These are phyloP conservation scores for Aspergillus mulundensis DNA, from an alignment of 495 filamentous ascomycete species.

Conservation along the genomic window DNA sequence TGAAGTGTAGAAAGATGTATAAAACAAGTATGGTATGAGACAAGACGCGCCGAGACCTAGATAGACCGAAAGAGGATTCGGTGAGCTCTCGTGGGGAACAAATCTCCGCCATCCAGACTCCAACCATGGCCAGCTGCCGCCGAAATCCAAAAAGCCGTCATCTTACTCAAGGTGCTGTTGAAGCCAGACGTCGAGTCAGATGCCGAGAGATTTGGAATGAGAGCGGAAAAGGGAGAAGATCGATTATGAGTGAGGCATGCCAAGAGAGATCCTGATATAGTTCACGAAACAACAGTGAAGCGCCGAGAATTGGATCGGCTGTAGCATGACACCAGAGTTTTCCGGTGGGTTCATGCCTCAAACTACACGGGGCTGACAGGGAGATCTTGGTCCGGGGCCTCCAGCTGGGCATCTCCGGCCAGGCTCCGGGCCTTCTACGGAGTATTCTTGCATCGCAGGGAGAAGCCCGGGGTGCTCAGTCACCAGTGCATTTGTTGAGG, in stretches of 20 bases:
- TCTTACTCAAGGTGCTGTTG: background rate
- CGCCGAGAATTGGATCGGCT: conserved; percentile 5
- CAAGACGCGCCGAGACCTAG: conserved; percentile 2
- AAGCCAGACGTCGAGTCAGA: background rate
- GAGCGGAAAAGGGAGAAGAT: background rate
- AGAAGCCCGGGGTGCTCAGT: background rate
- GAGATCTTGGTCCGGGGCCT: conserved; percentile 11
- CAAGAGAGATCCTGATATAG: conserved; percentile 6
- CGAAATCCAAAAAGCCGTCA: background rate
- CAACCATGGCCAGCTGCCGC: background rate
- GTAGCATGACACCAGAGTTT: conserved; percentile 5
- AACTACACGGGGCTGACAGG: conserved; percentile 15
- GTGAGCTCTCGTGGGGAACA: conserved; percentile 28
- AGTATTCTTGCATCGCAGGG: background rate
- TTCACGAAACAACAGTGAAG: background rate
- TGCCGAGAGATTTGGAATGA: background rate
- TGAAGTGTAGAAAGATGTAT: background rate
- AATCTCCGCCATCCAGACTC: conserved; percentile 12
- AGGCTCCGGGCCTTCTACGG: background rate
- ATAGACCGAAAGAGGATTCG: conserved; percentile 37
- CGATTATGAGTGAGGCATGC: background rate
- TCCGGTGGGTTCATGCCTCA: conserved; percentile 12
- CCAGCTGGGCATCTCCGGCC: too few relatives aligned
- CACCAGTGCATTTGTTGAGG: background rate
- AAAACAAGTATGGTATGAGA: conserved; percentile 12